A percentile compares a stretch with the other conserved stretches of the same genome.
phyloP scores from a whole-genome alignment of 2,329 filamentous ascomycete species.

The Phialophora expanda region DNA sequence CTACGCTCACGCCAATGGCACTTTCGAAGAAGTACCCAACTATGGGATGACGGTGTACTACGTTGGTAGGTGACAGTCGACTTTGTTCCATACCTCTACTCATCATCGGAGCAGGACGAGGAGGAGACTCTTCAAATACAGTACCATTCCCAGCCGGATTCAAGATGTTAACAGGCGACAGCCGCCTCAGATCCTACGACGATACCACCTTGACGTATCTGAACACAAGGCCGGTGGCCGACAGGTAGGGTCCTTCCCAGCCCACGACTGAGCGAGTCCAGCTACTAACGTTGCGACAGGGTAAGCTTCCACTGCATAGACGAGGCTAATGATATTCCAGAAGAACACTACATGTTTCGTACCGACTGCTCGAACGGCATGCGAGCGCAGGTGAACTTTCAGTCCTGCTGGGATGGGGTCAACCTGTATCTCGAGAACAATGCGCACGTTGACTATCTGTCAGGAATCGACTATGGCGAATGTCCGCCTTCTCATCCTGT shows the following conservation, averaged over 20 bases:
- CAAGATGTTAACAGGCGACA: conserved; percentile 79
- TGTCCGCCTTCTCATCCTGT: conserved; percentile 73
- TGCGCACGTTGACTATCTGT: conserved; percentile 77
- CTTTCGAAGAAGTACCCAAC: conserved; percentile 45
- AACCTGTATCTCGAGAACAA: conserved; percentile 61
- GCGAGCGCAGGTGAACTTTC: conserved; percentile 84
- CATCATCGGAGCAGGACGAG: conserved; percentile 43
- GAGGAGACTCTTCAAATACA: conserved; percentile 58
- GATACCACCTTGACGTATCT: conserved; percentile 33
- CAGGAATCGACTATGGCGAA: conserved; percentile 73
- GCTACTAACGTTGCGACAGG: conserved; percentile 41
- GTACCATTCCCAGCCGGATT: conserved; percentile 78
- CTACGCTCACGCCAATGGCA: conserved; percentile 72
- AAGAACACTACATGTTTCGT: conserved; percentile 74
- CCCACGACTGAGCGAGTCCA: conserved; percentile 54
- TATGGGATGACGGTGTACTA: conserved; percentile 53
- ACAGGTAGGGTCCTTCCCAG: conserved; percentile 76
- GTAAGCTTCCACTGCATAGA: conserved; percentile 92
- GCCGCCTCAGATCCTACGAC: conserved; percentile 58
- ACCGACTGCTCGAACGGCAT: conserved; percentile 78
- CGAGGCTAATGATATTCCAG: conserved; percentile 57
- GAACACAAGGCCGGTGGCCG: conserved; percentile 67
- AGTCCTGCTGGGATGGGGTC: conserved; percentile 84
- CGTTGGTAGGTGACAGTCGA: conserved; percentile 39
- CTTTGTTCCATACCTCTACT: conserved; percentile 42